phyloP scores from a whole-genome alignment of 805 yeast genomes.

The Suhomyces prunicola region DNA sequence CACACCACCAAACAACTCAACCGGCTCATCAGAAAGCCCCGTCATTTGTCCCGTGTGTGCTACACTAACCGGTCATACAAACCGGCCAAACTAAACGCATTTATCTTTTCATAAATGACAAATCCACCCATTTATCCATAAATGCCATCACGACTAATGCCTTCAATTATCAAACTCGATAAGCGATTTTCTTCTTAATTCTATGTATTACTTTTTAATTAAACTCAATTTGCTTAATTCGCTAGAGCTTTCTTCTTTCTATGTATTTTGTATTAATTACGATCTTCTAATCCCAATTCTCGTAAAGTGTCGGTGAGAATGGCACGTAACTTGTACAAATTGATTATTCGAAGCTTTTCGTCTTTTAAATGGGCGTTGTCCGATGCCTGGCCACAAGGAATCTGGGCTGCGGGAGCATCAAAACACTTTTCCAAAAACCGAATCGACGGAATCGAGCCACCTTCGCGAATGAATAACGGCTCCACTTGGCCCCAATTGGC shows the following conservation, averaged over 20 bases:
- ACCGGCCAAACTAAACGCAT: constrained; percentile 13
- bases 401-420: constrained; percentile 86
- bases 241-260: background rate
- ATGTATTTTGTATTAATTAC: background rate
- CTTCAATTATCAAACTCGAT: background rate
- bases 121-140: background rate
- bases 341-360: constrained; percentile 77
- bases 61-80: constrained; percentile 20
- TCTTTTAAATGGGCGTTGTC: constrained; percentile 92
- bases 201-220: background rate
- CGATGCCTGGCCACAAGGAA: constrained; percentile 94
- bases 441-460: constrained; percentile 93
- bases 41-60: constrained; percentile 18
- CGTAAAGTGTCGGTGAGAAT: constrained; percentile 54
- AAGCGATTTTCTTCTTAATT: background rate
- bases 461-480: constrained; percentile 88
- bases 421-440: constrained; percentile 79
- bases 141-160: background rate
- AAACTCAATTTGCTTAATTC: too few species aligned
- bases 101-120: constrained; percentile 8
- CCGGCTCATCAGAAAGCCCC: constrained; percentile 13
- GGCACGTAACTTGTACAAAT: constrained; percentile 68
- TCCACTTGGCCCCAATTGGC: constrained; percentile 69
- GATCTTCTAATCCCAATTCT: background rate
- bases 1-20: constrained; percentile 24